Percentiles rank a stretch among this genome's conserved stretches.
Conservation (phyloP, 768 basidiomycete genomes). For the Trametes elegans region DNA sequence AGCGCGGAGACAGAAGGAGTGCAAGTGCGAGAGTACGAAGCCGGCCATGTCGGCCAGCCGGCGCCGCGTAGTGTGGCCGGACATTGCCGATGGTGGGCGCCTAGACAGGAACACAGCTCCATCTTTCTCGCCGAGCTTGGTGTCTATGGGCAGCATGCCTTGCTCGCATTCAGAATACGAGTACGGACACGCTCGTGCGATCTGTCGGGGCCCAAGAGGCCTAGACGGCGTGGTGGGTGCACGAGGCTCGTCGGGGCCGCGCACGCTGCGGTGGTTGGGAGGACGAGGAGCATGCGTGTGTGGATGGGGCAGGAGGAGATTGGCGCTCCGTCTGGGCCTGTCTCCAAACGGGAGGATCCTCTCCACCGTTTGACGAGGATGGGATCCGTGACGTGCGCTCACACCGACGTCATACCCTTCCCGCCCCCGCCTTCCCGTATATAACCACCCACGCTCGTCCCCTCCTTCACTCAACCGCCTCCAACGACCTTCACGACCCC, state of each 20-base stretch:
- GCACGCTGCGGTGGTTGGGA: conserved; percentile 4
- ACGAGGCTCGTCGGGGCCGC: background rate
- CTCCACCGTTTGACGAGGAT: background rate
- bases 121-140: background rate
- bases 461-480: background rate
- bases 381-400: conserved; percentile 1
- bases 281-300: conserved; percentile 2
- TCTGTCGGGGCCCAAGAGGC: too few species aligned
- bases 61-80: conserved; percentile 1
- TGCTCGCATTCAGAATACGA: background rate
- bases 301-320: background rate
- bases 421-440: background rate
- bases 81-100: conserved; percentile 3
- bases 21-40: background rate
- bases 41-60: background rate
- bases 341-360: background rate
- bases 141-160: background rate
- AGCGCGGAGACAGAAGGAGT: too few species aligned
- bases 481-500: conserved; percentile 12
- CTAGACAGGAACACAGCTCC: background rate
- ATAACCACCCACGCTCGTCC: background rate
- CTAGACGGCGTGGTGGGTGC: background rate
- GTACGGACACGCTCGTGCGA: background rate
- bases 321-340: background rate
- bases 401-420: conserved; percentile 8